These are phyloP conservation scores for Fusarium bulbicola DNA, from an alignment of 2,329 filamentous ascomycete genomes.

Conservation along the genomic window DNA sequence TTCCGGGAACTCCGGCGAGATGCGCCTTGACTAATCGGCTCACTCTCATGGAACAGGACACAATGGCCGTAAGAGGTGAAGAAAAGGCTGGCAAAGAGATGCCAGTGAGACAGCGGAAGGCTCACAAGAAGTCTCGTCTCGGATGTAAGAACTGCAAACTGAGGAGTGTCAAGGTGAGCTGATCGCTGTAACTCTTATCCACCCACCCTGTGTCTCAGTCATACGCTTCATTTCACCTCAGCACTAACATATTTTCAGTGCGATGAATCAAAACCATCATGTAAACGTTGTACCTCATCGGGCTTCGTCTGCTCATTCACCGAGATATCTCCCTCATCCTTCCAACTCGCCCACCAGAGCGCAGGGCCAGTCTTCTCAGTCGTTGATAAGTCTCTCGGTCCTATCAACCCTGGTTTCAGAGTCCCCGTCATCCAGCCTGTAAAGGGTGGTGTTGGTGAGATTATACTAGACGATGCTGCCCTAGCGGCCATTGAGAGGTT, in stretches of 20 bases:
- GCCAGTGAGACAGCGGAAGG: slow-evolving; percentile 42
- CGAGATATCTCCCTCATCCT: slow-evolving; percentile 21
- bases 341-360: slow-evolving; percentile 35
- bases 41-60: neutral
- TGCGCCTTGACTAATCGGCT: neutral
- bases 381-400: slow-evolving; percentile 11
- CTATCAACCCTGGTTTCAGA: slow-evolving; percentile 21
- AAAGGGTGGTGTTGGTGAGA: slow-evolving; percentile 24
- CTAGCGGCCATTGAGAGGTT: slow-evolving; percentile 54
- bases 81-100: neutral
- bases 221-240: neutral
- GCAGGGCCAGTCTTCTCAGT: slow-evolving; percentile 20
- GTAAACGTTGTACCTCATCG: slow-evolving; percentile 57
- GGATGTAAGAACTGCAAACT: slow-evolving; percentile 67
- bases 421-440: slow-evolving; percentile 41
- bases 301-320: slow-evolving; percentile 60
- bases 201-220: neutral
- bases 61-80: slow-evolving; percentile 17
- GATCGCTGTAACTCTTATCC: neutral
- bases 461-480: slow-evolving; percentile 46
- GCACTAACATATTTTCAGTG: slow-evolving; percentile 51
- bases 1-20: slow-evolving; percentile 8
- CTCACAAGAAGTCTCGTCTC: slow-evolving; percentile 62
- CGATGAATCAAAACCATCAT: slow-evolving; percentile 61
- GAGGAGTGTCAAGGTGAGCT: slow-evolving; percentile 59